Percentiles rank a stretch among this genome's conserved stretches.
Evolutionary conservation across 768 basidiomycete species (phyloP).

Genomic region (Leccinum variicolor): DNA sequence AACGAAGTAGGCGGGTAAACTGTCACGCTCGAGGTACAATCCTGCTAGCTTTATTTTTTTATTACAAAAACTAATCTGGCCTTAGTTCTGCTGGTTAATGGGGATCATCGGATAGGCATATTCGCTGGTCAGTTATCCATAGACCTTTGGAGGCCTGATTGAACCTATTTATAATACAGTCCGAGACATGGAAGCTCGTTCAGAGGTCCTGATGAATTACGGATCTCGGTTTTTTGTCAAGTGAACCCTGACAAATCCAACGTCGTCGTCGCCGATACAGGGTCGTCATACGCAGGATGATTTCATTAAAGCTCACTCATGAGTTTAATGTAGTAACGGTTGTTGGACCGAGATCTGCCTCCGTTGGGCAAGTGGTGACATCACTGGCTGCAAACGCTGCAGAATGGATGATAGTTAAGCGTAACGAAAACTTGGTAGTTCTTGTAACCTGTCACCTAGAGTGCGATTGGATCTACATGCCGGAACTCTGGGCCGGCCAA

Average conservation of each 20-base stretch:
- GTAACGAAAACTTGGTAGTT: neutral
- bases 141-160: neutral
- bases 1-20: slow-evolving; percentile 33
- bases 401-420: neutral
- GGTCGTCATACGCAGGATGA: neutral
- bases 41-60: neutral
- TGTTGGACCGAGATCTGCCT: neutral
- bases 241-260: neutral
- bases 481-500: neutral
- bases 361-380: neutral
- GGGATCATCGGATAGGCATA: slow-evolving; percentile 65
- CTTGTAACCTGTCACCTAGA: neutral
- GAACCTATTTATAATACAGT: slow-evolving; percentile 25
- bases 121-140: slow-evolving; percentile 24
- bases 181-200: slow-evolving; percentile 36
- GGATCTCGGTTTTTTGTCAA: slow-evolving; percentile 45
- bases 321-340: neutral
- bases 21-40: slow-evolving; percentile 44
- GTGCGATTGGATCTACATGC: neutral
- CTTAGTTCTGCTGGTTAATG: slow-evolving; percentile 57
- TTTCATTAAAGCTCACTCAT: slow-evolving; percentile 7
- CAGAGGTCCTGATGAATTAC: slow-evolving; percentile 59
- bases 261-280: neutral
- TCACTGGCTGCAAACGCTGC: too few relatives aligned
- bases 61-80: neutral